These are phyloP conservation scores for Colletotrichum sp. DNA, from an alignment of 2,329 filamentous ascomycete genomes.

Conservation along the genomic window DNA sequence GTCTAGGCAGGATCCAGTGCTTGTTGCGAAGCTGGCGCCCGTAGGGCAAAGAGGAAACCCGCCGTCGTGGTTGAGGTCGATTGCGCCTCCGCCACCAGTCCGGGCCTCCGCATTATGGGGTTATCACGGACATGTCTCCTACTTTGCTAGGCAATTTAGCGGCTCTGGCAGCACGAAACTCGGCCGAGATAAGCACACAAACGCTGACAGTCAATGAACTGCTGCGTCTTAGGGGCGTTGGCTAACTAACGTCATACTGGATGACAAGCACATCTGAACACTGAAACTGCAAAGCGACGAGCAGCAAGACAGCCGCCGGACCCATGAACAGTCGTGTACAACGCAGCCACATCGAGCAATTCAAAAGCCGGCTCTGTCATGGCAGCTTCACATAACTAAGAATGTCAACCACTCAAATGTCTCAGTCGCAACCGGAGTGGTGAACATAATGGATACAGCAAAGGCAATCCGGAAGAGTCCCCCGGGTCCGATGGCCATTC, in stretches of 20 bases:
- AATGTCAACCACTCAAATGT: neutral
- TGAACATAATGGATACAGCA: neutral
- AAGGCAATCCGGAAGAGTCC: neutral
- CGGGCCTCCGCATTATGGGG: neutral
- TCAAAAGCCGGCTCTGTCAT: neutral
- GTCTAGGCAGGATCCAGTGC: neutral
- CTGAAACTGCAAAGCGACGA: neutral
- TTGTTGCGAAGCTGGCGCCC: neutral
- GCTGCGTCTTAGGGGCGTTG: neutral
- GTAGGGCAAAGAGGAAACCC: neutral
- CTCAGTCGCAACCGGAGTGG: neutral
- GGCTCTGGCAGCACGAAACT: neutral
- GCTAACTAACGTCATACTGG: neutral
- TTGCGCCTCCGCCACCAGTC: neutral
- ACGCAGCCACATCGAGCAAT: neutral
- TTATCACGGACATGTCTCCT: neutral
- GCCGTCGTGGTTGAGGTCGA: neutral
- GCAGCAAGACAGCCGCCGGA: neutral
- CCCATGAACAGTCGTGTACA: neutral
- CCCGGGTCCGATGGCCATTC: neutral
- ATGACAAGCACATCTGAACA: neutral
- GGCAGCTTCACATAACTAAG: neutral
- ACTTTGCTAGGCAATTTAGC: neutral
- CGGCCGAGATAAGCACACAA: neutral
- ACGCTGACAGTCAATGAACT: neutral